These are phyloP conservation scores for Fusarium poae DNA, from an alignment of 2,329 filamentous ascomycete species.

Conservation along the genomic window DNA sequence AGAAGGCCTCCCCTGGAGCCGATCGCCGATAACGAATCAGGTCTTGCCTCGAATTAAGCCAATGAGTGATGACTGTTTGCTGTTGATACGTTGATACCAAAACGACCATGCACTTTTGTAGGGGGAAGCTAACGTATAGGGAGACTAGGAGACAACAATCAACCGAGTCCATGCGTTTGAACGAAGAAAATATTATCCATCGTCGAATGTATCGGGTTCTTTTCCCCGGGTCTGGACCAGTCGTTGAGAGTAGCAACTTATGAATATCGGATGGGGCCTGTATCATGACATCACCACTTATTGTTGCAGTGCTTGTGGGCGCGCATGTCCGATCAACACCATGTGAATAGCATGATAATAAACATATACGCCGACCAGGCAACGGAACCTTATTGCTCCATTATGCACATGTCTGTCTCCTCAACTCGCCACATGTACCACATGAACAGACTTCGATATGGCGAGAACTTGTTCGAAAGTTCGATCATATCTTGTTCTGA, in stretches of 20 bases:
- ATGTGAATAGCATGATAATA: conserved; percentile 21
- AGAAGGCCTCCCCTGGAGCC: conserved; percentile 24
- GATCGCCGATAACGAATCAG: conserved; percentile 42
- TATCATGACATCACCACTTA: conserved; percentile 41
- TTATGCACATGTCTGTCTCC: conserved; percentile 77
- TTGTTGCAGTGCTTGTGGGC: not conserved
- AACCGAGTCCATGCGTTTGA: not conserved
- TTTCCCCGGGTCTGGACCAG: conserved; percentile 19
- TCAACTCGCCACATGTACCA: conserved; percentile 97
- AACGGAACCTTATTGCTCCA: conserved; percentile 57
- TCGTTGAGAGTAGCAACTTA: conserved; percentile 13
- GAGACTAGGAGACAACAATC: conserved; percentile 2
- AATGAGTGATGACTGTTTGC: conserved; percentile 11
- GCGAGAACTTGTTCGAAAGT: conserved; percentile 81
- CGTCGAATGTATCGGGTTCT: conserved; percentile 4
- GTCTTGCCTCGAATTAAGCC: conserved; percentile 5
- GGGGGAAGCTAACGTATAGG: not conserved
- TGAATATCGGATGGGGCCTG: conserved; percentile 1
- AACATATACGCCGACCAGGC: conserved; percentile 33
- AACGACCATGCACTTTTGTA: conserved; percentile 10
- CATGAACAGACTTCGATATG: conserved; percentile 94
- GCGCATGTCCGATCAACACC: conserved; percentile 17
- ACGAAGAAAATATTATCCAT: conserved; percentile 15
- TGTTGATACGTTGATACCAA: conserved; percentile 1
- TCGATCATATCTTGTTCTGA: conserved; percentile 91